Base-by-base conservation (phyloP, 2,329 filamentous ascomycete species). In the Neofusicoccum ribis region DNA sequence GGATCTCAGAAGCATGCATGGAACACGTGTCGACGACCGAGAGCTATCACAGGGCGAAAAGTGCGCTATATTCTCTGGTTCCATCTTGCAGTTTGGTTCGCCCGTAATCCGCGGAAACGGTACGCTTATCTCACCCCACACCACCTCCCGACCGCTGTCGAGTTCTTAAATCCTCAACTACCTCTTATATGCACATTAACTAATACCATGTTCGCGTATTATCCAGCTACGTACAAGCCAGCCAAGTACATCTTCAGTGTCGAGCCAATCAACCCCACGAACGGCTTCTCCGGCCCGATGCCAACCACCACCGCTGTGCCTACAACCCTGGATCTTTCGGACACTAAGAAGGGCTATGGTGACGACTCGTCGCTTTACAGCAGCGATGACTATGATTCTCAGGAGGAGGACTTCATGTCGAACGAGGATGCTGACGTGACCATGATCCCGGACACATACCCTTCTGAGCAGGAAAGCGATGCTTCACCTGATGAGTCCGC, bases 1-100 rank as follows among this genome's bases (percentile, higher is more conserved):
- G 66, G 87, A 89, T 70, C 77, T 78, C 17, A 81, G 80, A 39
- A 89, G 86, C 8, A 87, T 88, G 81, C 87, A 89, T 72, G 87
- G 87, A 36, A 89, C 86, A 17, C 82, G 75, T 65, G 68, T 89
- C 56, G 86, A 88, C 69, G 79, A 80, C 41, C 70, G 64, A 8
- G 66, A 61, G 41, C 69, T 80, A 6, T 46, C 68, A 2, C 66
- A 71, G n/a, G 63, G 72, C 17, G 68, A 59, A 14, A 68, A 72
- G 8, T 64, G 69, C 27, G 66, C 66, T 39, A 68, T 79, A 47
- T 67, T 66, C 15, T 70, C 70, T 56, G 77, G 77, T 3, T 76
- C 78, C 60, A 60, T 68, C 15, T 60, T 79, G 31, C 74, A 75
- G 68, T 77, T 79, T 56, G 77, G 77, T 34, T 64, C 69, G 15